Percentiles rank a stretch among this genome's conserved stretches.
Conservation (phyloP, 139 green algal genomes). For the Chloropicon primus region DNA sequence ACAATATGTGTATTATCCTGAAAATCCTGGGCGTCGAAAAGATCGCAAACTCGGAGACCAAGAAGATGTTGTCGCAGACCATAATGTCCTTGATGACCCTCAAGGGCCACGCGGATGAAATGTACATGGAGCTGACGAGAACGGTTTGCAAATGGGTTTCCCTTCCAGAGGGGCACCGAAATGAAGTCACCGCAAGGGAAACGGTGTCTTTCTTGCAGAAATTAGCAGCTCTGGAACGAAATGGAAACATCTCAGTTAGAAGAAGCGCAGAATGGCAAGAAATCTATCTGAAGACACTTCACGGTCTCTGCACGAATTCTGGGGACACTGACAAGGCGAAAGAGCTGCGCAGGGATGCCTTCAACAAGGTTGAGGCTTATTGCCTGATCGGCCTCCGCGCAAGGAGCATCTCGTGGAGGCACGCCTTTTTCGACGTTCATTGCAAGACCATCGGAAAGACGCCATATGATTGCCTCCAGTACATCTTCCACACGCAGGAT, state of each 20-base stretch:
- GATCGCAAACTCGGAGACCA: slow-evolving; percentile 32
- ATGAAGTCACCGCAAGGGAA: neutral
- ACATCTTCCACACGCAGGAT: slow-evolving; percentile 78
- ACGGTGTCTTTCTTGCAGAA: slow-evolving; percentile 41
- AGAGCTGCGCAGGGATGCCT: slow-evolving; percentile 36
- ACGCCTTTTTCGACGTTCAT: slow-evolving; percentile 85
- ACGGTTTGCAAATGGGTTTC: neutral
- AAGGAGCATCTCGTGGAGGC: slow-evolving; percentile 35
- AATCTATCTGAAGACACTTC: slow-evolving; percentile 56
- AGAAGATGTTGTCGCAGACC: slow-evolving; percentile 26
- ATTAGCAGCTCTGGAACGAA: slow-evolving; percentile 50
- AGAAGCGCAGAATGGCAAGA: slow-evolving; percentile 41
- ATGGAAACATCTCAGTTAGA: neutral
- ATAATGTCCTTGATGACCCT: neutral
- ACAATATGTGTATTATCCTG: neutral
- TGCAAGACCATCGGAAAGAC: slow-evolving; percentile 40
- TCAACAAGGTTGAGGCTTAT: slow-evolving; percentile 73
- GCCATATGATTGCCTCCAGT: slow-evolving; percentile 78
- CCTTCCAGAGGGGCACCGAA: neutral
- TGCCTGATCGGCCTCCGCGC: slow-evolving; percentile 78
- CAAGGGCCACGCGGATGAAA: neutral
- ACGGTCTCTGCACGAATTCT: slow-evolving; percentile 32
- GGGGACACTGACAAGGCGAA: slow-evolving; percentile 11
- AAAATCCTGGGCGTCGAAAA: neutral
- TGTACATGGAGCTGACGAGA: neutral